These are phyloP conservation scores for Leishmania gerbilli DNA, from an alignment of 208 protist genomes.

Conservation along the genomic window DNA sequence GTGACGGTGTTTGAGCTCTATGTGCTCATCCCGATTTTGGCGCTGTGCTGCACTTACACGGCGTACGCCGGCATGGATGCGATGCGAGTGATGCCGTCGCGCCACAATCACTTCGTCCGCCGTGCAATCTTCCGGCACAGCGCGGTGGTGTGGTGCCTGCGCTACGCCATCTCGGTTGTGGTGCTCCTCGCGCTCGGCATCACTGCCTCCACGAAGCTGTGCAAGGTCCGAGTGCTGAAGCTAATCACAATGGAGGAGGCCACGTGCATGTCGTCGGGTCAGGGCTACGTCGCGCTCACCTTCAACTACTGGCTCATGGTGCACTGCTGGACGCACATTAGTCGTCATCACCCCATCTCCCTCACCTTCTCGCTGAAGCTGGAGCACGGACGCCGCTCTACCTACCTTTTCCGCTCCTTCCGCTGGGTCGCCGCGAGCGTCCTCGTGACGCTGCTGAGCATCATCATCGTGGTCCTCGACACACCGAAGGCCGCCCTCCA, in stretches of 20 bases:
- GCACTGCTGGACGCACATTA: slow-evolving; percentile 91
- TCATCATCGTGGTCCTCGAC: slow-evolving; percentile 56
- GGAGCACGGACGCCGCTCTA: slow-evolving; percentile 63
- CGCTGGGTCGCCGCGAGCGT: slow-evolving; percentile 67
- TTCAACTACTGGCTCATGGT: slow-evolving; percentile 91
- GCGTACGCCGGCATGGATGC: slow-evolving; percentile 78
- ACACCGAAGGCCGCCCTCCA: slow-evolving; percentile 32
- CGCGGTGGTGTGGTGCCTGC: slow-evolving; percentile 74
- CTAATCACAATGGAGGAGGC: slow-evolving; percentile 41
- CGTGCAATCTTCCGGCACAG: slow-evolving; percentile 83
- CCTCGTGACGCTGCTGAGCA: slow-evolving; percentile 52
- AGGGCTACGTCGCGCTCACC: slow-evolving; percentile 81
- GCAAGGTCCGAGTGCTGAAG: slow-evolving; percentile 38
- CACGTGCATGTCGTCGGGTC: slow-evolving; percentile 51
- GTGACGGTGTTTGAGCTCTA: slow-evolving; percentile 83
- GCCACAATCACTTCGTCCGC: slow-evolving; percentile 88
- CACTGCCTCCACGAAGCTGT: slow-evolving; percentile 49
- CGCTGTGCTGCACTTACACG: slow-evolving; percentile 84
- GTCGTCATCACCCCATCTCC: slow-evolving; percentile 78
- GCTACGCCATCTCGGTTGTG: slow-evolving; percentile 71
- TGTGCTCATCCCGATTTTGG: slow-evolving; percentile 79
- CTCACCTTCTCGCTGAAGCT: slow-evolving; percentile 71
- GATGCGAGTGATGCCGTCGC: slow-evolving; percentile 84
- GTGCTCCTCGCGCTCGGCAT: slow-evolving; percentile 72
- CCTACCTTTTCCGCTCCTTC: slow-evolving; percentile 74